These are phyloP conservation scores for Dictyostelium purpureum DNA, from an alignment of 78 protist species.

Conservation along the genomic window DNA sequence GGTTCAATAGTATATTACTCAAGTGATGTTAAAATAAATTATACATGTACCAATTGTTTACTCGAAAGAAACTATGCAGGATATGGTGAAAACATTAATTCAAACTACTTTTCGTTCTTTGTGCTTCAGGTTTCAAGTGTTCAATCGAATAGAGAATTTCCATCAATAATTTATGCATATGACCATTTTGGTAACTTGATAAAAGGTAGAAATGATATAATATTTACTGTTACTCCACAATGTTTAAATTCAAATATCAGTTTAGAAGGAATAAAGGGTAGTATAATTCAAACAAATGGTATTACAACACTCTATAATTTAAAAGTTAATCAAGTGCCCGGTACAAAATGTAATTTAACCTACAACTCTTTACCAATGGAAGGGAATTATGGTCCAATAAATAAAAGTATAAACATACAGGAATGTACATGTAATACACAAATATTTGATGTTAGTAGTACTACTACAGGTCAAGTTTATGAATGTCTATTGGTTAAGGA, in stretches of 20 bases:
- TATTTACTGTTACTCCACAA: background rate
- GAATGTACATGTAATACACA: background rate
- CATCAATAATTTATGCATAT: background rate
- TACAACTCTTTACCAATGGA: background rate
- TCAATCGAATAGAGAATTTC: background rate
- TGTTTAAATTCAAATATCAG: background rate
- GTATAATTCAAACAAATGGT: background rate
- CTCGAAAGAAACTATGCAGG: background rate
- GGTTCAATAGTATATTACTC: background rate
- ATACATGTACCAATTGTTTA: background rate
- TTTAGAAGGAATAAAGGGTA: background rate
- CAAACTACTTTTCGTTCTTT: background rate
- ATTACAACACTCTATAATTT: background rate
- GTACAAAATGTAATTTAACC: background rate
- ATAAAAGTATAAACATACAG: no score
- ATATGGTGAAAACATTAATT: background rate
- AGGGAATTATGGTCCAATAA: no score
- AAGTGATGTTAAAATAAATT: background rate
- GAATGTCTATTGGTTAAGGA: background rate
- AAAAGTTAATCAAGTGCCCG: background rate
- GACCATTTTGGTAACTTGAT: background rate
- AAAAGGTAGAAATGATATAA: background rate
- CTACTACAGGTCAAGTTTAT: background rate
- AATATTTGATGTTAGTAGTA: background rate
- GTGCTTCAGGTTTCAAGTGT: background rate